Conservation (phyloP, 495 filamentous ascomycete genomes). For the Penicillium coffeae region DNA sequence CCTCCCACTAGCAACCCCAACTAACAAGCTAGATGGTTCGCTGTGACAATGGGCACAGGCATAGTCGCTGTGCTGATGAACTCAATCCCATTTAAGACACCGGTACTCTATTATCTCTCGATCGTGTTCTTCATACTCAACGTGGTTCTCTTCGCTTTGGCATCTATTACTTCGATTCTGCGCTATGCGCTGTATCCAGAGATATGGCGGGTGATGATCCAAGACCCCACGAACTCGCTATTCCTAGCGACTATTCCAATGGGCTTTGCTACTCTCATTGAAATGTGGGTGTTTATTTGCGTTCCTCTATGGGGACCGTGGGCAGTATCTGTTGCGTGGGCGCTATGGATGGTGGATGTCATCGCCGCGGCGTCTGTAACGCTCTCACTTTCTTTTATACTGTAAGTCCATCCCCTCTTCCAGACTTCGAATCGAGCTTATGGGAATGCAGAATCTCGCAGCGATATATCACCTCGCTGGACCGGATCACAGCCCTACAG, state of each 20-base stretch:
- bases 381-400: constrained; percentile 37
- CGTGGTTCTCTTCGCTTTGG: constrained; percentile 34
- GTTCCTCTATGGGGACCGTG: constrained; percentile 41
- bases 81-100: constrained; percentile 34
- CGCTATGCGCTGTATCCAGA: constrained; percentile 46
- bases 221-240: constrained; percentile 41
- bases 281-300: constrained; percentile 43
- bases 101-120: constrained; percentile 36
- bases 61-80: constrained; percentile 44
- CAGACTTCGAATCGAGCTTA: not conserved
- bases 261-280: constrained; percentile 49
- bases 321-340: constrained; percentile 35
- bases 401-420: constrained; percentile 22
- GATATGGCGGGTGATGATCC: constrained; percentile 44
- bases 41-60: constrained; percentile 49
- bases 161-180: constrained; percentile 35
- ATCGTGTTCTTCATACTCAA: constrained; percentile 45
- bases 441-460: constrained; percentile 27
- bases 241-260: constrained; percentile 48
- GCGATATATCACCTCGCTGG: constrained; percentile 33
- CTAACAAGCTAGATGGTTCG: constrained; percentile 34
- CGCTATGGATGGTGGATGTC: constrained; percentile 45
- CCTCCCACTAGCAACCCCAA: not conserved
- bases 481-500: constrained; percentile 43
- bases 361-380: constrained; percentile 35